These are phyloP conservation scores for Lachancea sp. DNA, from an alignment of 805 yeast species.

Conservation along the genomic window DNA sequence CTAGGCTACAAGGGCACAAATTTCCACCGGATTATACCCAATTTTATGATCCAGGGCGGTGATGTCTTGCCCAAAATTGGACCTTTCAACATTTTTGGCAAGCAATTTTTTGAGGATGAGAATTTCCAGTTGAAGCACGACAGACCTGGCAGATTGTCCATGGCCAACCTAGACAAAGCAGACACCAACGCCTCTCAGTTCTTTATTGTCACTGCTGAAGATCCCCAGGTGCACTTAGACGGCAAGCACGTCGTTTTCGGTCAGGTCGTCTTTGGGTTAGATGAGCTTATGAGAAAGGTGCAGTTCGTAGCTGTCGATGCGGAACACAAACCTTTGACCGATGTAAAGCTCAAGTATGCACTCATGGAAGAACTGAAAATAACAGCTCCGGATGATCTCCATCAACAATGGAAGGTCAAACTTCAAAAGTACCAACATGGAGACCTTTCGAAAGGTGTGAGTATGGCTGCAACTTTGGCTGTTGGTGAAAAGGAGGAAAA, in stretches of 20 bases:
- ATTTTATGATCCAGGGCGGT: constrained; percentile 85
- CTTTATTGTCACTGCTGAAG: constrained; percentile 49
- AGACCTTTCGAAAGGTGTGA: constrained; percentile 23
- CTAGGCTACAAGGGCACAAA: constrained; percentile 49
- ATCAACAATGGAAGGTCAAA: constrained; percentile 20
- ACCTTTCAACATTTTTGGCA: constrained; percentile 75
- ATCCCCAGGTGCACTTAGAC: constrained; percentile 42
- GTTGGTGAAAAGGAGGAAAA: constrained; percentile 13
- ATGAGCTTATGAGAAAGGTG: constrained; percentile 48
- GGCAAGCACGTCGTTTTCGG: constrained; percentile 73
- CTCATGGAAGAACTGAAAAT: constrained; percentile 28
- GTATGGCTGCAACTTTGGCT: constrained; percentile 12
- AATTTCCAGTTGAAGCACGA: constrained; percentile 62
- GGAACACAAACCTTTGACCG: constrained; percentile 38
- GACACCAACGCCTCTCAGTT: constrained; percentile 68
- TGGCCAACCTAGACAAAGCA: constrained; percentile 61
- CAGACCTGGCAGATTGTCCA: constrained; percentile 60
- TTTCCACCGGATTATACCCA: constrained; percentile 69
- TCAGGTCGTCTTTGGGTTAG: constrained; percentile 62
- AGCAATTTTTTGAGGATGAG: constrained; percentile 64
- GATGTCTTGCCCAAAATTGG: constrained; percentile 74
- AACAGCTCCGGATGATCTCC: constrained; percentile 16
- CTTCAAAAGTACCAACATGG: constrained; percentile 28
- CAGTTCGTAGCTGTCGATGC: constrained; percentile 47
- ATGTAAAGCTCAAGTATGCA: constrained; percentile 37